Evolutionary conservation across 2,329 filamentous ascomycete species (phyloP), one percentile per base, ranked within the genome.

Genomic region (Lachnellula occidentalis): DNA sequence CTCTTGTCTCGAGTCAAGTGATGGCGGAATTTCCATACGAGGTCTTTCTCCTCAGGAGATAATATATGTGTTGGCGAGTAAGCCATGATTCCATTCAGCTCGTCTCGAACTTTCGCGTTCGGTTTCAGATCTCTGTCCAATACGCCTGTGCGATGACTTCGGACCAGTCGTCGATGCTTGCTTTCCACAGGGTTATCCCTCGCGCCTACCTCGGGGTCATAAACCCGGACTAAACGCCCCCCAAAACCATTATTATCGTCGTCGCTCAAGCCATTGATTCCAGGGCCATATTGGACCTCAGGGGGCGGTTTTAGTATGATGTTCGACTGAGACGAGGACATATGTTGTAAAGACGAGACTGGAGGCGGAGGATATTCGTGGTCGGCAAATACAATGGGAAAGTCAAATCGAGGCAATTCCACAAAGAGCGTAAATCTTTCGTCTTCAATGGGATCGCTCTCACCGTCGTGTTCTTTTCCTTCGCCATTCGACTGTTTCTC

Each of bases 21-120:
- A 70, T 97, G 95, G 55, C 94, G 82, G 74, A 97, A 99, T 65
- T 95, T 94, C 95, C 95, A 99, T 19, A 99, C 84, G 50, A 96
- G 78, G 70, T 99, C 94, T 67, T 95, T 95, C 71, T 99, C 94
- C 69, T 96, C 92, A 0, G 90, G 83, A 1, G 85, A 90, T 22
- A 99, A 77, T 47, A 88, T 82, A 59, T 96, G 91, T 0, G 92
- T 96, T 3, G 94, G 94, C 6, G 92, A 91, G 66, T 96, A 96
- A 2, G 88, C 86, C 76, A 97, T 85, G 61, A 99, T 92, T 45
- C 83, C 77, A 67, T 97, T 96, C 34, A 99, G 77, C 70, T 96
- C 92, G 70, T 99, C 94, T 55, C 94, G 84, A 53, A 95, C 90
- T 72, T 96, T 95, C 31, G 94, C 89, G 64, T 99, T 97, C 0